Conservation (phyloP, 2,329 filamentous ascomycete species). For the Cercospora zeae-maydis region DNA sequence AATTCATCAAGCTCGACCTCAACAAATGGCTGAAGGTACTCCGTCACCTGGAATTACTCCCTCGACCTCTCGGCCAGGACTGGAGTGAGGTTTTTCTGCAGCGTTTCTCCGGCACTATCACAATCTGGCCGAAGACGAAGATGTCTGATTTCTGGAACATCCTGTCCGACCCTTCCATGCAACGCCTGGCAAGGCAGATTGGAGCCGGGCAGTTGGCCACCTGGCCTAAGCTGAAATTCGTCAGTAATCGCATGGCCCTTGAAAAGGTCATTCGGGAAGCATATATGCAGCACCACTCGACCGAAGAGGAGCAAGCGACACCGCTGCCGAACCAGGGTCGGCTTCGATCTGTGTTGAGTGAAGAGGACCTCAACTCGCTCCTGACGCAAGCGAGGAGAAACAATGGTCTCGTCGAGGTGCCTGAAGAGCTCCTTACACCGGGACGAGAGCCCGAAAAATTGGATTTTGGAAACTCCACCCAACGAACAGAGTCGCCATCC, state of each 20-base stretch:
- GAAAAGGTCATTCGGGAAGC: conserved; percentile 65
- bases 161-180: conserved; percentile 73
- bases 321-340: conserved; percentile 27
- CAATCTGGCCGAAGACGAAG: conserved; percentile 85
- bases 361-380: conserved; percentile 46
- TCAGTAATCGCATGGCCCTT: conserved; percentile 79
- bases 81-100: conserved; percentile 98
- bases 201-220: conserved; percentile 83
- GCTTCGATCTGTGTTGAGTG: conserved; percentile 41
- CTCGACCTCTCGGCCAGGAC: conserved; percentile 85
- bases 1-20: conserved; percentile 92
- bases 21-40: conserved; percentile 97
- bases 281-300: conserved; percentile 42
- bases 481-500: conserved; percentile 30
- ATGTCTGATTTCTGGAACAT: conserved; percentile 81
- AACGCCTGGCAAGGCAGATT: conserved; percentile 80
- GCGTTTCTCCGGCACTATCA: conserved; percentile 89
- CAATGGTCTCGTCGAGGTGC: conserved; percentile 31
- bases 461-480: conserved; percentile 15
- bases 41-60: conserved; percentile 85
- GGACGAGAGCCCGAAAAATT: conserved; percentile 16
- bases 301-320: conserved; percentile 28
- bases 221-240: conserved; percentile 89
- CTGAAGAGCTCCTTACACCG: conserved; percentile 25
- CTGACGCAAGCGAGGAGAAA: conserved; percentile 36